Evolutionary conservation across 2,329 filamentous ascomycete species (phyloP).

Genomic region (Aspergillus aculeatinus): DNA sequence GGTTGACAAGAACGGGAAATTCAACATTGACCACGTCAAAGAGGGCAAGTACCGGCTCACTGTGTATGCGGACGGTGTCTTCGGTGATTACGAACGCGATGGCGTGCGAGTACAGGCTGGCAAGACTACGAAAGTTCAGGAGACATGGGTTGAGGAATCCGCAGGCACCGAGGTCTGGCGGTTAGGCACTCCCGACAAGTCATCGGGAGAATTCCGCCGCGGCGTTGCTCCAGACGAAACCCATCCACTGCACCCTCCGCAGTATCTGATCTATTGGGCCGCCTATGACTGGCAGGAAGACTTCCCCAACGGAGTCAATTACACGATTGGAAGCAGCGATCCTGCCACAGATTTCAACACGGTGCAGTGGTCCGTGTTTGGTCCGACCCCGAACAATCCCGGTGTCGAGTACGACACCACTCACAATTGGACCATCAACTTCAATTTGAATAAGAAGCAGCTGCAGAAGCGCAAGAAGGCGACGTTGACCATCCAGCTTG

Average conservation of each 20-base stretch:
- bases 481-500: constrained; percentile 63
- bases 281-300: constrained; percentile 60
- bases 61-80: constrained; percentile 62
- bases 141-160: constrained; percentile 55
- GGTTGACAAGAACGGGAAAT: constrained; percentile 49
- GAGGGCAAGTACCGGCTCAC: constrained; percentile 62
- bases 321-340: constrained; percentile 56
- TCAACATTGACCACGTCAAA: constrained; percentile 55
- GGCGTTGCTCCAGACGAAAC: constrained; percentile 52
- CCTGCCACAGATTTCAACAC: constrained; percentile 58
- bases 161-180: constrained; percentile 61
- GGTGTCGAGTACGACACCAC: constrained; percentile 42
- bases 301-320: constrained; percentile 59
- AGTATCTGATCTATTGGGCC: constrained; percentile 63
- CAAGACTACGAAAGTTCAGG: constrained; percentile 37
- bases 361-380: constrained; percentile 65
- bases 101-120: constrained; percentile 47
- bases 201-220: constrained; percentile 60
- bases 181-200: constrained; percentile 63
- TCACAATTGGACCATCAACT: constrained; percentile 61
- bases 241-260: constrained; percentile 53
- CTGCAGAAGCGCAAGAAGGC: constrained; percentile 48
- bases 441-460: constrained; percentile 48
- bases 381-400: constrained; percentile 41
- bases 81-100: constrained; percentile 60